Percentiles rank a stretch among this genome's conserved stretches.
Conservation (phyloP, 2,329 filamentous ascomycete species). For the Diaporthe vexans region DNA sequence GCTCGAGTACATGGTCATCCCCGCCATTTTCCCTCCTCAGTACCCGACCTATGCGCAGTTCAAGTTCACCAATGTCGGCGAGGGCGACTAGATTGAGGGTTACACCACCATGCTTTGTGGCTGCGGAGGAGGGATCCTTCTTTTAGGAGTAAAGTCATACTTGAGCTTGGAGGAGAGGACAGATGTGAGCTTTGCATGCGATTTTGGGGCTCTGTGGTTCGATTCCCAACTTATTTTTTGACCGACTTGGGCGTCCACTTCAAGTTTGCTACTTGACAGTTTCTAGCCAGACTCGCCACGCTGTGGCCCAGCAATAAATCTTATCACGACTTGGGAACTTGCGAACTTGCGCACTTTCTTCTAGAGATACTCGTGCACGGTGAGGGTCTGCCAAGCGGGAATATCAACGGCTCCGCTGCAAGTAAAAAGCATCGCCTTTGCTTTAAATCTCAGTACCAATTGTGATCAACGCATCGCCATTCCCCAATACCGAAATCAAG, state of each 20-base stretch:
- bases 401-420: no score
- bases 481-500: no score
- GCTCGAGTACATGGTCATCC: conserved; percentile 1
- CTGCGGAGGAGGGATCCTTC: neutral
- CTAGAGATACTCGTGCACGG: neutral
- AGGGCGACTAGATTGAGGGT: neutral
- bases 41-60: conserved; percentile 18
- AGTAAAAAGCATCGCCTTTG: conserved; percentile 7
- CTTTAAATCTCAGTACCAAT: neutral
- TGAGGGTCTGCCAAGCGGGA: neutral
- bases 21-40: conserved; percentile 4
- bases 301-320: neutral
- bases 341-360: neutral
- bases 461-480: neutral
- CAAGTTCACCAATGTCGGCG: conserved; percentile 30
- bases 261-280: neutral
- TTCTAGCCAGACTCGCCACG: neutral
- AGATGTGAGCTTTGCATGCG: neutral
- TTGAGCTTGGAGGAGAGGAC: neutral
- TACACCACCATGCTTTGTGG: neutral
- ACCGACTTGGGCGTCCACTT: neutral
- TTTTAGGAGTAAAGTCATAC: neutral
- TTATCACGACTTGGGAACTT: neutral
- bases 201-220: neutral
- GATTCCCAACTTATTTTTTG: neutral